Percentiles rank a stretch among this genome's conserved stretches.
phyloP scores from a whole-genome alignment of 768 basidiomycete species.

The Boletales sp. region DNA sequence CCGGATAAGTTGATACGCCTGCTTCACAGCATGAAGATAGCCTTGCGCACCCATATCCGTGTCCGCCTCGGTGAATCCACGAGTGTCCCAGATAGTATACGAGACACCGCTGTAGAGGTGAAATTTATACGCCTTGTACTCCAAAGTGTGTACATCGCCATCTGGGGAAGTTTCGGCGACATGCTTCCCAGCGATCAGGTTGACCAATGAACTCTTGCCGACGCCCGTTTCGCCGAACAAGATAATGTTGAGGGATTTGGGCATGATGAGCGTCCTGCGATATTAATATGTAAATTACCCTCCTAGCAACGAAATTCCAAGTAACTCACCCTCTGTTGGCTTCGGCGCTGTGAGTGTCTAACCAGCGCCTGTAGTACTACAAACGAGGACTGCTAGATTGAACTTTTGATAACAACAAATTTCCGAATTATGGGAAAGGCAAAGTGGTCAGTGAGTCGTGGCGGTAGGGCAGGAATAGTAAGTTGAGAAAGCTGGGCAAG shows the following conservation, averaged over 20 bases:
- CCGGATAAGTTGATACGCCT: neutral
- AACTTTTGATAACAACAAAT: no score
- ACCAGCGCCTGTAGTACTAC: neutral
- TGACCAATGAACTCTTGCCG: conserved; percentile 2
- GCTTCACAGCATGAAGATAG: neutral
- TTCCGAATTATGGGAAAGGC: no score
- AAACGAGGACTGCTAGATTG: neutral
- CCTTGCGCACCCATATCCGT: neutral
- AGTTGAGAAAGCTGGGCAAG: no score
- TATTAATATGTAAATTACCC: neutral
- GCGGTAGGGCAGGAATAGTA: no score
- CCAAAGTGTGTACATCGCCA: neutral
- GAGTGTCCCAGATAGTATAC: conserved; percentile 4
- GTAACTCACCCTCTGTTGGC: neutral
- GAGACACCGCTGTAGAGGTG: neutral
- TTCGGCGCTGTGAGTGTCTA: neutral
- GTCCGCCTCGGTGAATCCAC: neutral
- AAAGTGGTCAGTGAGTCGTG: no score
- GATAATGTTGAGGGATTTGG: conserved; percentile 3
- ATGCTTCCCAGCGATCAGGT: neutral
- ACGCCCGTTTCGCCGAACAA: conserved; percentile 2
- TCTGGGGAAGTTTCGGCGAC: neutral
- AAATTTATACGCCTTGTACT: neutral
- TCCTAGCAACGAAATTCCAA: neutral
- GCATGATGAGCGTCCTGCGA: neutral